phyloP scores from a whole-genome alignment of 768 basidiomycete genomes.

The Lactifluus volemus region DNA sequence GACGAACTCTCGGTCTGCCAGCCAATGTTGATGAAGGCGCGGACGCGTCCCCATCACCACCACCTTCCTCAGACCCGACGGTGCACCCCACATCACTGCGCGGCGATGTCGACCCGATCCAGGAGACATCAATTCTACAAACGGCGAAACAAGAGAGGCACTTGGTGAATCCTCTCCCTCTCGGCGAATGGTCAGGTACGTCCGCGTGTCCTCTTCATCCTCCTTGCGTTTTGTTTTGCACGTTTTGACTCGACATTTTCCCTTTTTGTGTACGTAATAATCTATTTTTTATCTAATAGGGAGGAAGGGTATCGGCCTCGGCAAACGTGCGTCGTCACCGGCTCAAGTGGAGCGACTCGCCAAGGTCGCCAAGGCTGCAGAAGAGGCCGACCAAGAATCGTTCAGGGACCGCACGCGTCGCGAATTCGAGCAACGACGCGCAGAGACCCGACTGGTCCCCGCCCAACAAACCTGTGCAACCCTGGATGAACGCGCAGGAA shows the following conservation, averaged over 20 bases:
- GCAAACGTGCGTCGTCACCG: conserved; percentile 64
- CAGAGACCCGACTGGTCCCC: conserved; percentile 58
- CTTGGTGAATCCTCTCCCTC: conserved; percentile 57
- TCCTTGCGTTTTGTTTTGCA: background rate
- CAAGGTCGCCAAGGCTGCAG: conserved; percentile 62
- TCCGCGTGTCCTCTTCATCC: background rate
- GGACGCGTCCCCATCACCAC: background rate
- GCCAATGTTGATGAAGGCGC: conserved; percentile 20
- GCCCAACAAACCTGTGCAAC: conserved; percentile 68
- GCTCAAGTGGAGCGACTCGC: conserved; percentile 52
- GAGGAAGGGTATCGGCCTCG: conserved; percentile 63
- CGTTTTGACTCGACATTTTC: too few species aligned
- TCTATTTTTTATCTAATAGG: conserved; percentile 34
- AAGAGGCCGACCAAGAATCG: conserved; percentile 42
- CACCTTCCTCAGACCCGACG: background rate
- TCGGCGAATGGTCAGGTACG: conserved; percentile 79
- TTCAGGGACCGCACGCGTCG: conserved; percentile 64
- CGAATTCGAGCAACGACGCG: conserved; percentile 70
- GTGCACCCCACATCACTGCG: background rate
- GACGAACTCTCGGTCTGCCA: conserved; percentile 59
- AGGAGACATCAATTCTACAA: background rate
- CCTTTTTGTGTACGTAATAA: background rate
- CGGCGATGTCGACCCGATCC: background rate
- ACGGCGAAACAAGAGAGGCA: conserved; percentile 28
- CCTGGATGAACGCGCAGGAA: conserved; percentile 67